phyloP scores from a whole-genome alignment of 2,329 filamentous ascomycete genomes.

The Colletotrichum lentis region DNA sequence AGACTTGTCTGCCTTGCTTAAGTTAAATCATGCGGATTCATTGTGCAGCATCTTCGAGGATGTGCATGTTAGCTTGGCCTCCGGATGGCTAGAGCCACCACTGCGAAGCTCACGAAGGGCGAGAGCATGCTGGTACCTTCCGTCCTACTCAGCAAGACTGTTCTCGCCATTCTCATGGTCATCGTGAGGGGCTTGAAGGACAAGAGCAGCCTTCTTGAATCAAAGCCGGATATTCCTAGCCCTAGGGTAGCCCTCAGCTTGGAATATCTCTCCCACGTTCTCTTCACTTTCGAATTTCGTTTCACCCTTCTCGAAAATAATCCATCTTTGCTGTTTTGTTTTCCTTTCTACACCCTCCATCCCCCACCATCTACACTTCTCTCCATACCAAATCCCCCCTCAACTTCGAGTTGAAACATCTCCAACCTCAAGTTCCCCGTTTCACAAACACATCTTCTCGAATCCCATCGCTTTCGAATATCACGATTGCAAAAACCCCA shows the following conservation, averaged over 20 bases:
- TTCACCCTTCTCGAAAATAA: neutral
- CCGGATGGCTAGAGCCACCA: slow-evolving; percentile 2
- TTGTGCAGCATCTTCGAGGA: no score
- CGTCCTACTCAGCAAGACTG: neutral
- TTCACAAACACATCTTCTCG: neutral
- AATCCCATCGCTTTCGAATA: neutral
- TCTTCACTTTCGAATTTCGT: neutral
- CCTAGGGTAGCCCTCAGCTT: slow-evolving; percentile 19
- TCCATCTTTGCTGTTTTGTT: neutral
- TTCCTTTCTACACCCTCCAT: neutral
- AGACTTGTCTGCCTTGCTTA: neutral
- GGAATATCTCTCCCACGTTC: slow-evolving; percentile 6
- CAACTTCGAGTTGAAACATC: neutral
- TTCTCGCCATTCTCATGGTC: slow-evolving; percentile 1
- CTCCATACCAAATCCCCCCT: neutral
- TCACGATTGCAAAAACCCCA: neutral
- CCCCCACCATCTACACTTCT: neutral
- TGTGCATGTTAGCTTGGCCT: neutral
- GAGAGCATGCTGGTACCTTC: slow-evolving; percentile 4
- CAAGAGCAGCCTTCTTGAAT: neutral
- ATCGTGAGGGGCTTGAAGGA: slow-evolving; percentile 2
- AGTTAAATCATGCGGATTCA: neutral
- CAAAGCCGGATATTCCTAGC: neutral
- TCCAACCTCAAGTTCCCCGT: slow-evolving; percentile 1
- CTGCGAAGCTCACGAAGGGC: neutral